Percentiles rank a stretch among this genome's conserved stretches.
phyloP scores from a whole-genome alignment of 495 filamentous ascomycete genomes.

The Sordaria brevicollis region DNA sequence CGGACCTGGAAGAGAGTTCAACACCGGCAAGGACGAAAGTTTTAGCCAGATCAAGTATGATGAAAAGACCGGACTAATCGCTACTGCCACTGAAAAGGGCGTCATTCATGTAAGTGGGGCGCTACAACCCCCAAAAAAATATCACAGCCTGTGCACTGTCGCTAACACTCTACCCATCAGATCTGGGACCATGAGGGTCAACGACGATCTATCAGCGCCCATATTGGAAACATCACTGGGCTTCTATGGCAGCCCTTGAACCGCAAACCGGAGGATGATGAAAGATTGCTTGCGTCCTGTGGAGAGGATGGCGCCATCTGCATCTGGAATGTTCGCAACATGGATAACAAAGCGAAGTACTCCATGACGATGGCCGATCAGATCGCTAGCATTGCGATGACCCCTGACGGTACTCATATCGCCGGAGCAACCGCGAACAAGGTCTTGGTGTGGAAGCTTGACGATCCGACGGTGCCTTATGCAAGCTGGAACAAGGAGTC shows the following conservation, averaged over 20 bases:
- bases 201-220: conserved; percentile 36
- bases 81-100: conserved; percentile 41
- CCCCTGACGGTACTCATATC: conserved; percentile 61
- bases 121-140: neutral
- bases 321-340: conserved; percentile 55
- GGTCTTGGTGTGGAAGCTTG: conserved; percentile 63
- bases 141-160: neutral
- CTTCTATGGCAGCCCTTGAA: conserved; percentile 43
- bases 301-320: conserved; percentile 55
- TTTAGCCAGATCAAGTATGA: conserved; percentile 42
- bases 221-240: conserved; percentile 37
- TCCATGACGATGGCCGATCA: conserved; percentile 43
- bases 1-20: conserved; percentile 25
- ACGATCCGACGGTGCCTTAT: conserved; percentile 51
- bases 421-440: conserved; percentile 56
- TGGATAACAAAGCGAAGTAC: conserved; percentile 44
- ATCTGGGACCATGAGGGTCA: conserved; percentile 39
- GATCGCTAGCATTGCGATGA: conserved; percentile 52
- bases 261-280: conserved; percentile 21
- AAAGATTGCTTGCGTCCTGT: conserved; percentile 41
- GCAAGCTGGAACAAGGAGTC: conserved; percentile 48
- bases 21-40: conserved; percentile 30
- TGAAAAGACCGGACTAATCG: conserved; percentile 30
- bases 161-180: conserved; percentile 16
- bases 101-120: conserved; percentile 37